Conservation (phyloP, 108 stramenopile genomes). For the Skeletonema menzelii region DNA sequence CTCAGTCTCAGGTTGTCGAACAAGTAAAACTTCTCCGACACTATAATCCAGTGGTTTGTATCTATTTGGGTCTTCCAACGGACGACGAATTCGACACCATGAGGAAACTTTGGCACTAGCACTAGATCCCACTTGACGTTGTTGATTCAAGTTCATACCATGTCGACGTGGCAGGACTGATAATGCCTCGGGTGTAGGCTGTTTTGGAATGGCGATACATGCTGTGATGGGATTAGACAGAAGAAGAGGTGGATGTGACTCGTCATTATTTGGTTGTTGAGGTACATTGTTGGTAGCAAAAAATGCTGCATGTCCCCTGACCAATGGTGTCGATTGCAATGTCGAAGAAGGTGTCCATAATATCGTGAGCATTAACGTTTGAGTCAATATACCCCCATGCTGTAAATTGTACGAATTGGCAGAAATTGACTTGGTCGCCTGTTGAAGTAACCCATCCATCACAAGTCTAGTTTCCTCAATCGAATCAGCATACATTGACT, state of each 20-base stretch:
- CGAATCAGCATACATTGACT: not conserved
- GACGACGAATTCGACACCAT: conserved; percentile 70
- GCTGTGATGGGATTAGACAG: conserved; percentile 46
- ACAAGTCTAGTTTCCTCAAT: conserved; percentile 1
- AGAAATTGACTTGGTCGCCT: conserved; percentile 8
- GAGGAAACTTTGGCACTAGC: conserved; percentile 71
- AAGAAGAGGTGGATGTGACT: not conserved
- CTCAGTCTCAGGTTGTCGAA: conserved; percentile 11
- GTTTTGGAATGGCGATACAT: conserved; percentile 30
- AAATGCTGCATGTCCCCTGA: conserved; percentile 36
- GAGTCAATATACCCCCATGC: not conserved
- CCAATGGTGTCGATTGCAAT: conserved; percentile 7
- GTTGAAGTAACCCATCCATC: conserved; percentile 13
- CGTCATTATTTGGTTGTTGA: not conserved
- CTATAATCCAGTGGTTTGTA: conserved; percentile 51
- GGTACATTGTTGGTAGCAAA: conserved; percentile 9
- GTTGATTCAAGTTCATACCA: conserved; percentile 19
- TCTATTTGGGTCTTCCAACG: conserved; percentile 49
- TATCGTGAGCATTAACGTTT: conserved; percentile 41
- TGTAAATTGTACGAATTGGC: not conserved
- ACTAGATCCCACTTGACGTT: conserved; percentile 42
- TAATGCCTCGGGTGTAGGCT: conserved; percentile 17
- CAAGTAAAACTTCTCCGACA: conserved; percentile 52
- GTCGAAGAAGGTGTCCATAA: conserved; percentile 38
- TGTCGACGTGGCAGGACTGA: conserved; percentile 33